Evolutionary conservation across 768 basidiomycete genomes (phyloP).

Genomic region (Lactarius hatsudake): DNA sequence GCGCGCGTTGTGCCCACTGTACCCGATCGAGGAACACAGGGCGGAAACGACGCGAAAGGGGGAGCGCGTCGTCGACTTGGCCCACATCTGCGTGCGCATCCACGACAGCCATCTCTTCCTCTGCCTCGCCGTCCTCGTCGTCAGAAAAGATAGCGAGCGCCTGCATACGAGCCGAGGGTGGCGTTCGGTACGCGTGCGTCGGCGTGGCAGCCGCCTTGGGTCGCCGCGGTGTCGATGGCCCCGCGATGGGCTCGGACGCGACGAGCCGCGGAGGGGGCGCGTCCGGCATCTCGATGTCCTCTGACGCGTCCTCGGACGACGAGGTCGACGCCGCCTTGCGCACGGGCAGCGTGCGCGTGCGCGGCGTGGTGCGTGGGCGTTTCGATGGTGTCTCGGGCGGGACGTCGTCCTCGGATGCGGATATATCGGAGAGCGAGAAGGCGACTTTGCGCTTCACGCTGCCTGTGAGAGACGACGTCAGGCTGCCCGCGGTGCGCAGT

Average conservation of each 20-base stretch:
- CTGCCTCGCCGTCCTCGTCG: not conserved
- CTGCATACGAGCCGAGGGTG: slow-evolving; percentile 21
- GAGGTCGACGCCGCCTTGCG: slow-evolving; percentile 5
- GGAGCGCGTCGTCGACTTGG: slow-evolving; percentile 10
- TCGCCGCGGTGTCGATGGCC: slow-evolving; percentile 25
- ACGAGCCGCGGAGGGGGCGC: not conserved
- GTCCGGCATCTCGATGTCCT: slow-evolving; percentile 19
- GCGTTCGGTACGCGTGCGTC: slow-evolving; percentile 23
- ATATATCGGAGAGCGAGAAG: slow-evolving; percentile 17
- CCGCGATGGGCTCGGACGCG: slow-evolving; percentile 19
- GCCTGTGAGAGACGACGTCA: slow-evolving; percentile 5
- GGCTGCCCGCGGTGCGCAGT: slow-evolving; percentile 8
- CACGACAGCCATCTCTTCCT: not conserved
- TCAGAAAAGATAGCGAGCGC: slow-evolving; percentile 7
- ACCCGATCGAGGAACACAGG: slow-evolving; percentile 25
- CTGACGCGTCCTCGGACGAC: slow-evolving; percentile 7
- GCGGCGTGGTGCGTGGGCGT: slow-evolving; percentile 17
- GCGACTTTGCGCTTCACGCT: slow-evolving; percentile 25
- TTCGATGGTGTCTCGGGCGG: slow-evolving; percentile 24
- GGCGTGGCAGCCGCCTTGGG: not conserved
- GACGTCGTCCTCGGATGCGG: slow-evolving; percentile 16
- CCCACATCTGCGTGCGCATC: not conserved
- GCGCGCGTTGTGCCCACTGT: slow-evolving; percentile 27
- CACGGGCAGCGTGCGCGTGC: slow-evolving; percentile 16
- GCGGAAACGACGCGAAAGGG: slow-evolving; percentile 23